These are phyloP conservation scores for Coemansia biformis DNA, from an alignment of 192 early-diverging fungal species.

Conservation along the genomic window DNA sequence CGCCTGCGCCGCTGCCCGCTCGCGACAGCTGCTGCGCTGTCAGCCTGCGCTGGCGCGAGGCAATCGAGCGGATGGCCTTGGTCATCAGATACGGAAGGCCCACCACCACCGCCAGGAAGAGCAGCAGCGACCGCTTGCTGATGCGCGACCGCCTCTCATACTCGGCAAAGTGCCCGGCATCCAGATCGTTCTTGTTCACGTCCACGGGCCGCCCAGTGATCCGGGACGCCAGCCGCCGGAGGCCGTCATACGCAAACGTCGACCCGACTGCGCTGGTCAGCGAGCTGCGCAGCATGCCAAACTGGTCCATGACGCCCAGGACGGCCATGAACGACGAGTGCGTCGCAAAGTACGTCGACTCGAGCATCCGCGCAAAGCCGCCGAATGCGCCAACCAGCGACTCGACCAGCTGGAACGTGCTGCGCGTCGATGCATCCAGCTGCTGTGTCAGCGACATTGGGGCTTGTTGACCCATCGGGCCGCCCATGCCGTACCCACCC, in stretches of 20 bases:
- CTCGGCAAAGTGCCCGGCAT: slow-evolving; percentile 65
- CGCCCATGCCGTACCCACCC: slow-evolving; percentile 56
- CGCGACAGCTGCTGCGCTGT: slow-evolving; percentile 31
- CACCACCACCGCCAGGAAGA: slow-evolving; percentile 82
- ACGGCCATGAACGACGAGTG: slow-evolving; percentile 91
- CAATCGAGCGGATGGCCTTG: slow-evolving; percentile 75
- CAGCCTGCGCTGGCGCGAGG: slow-evolving; percentile 43
- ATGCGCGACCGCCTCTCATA: slow-evolving; percentile 64
- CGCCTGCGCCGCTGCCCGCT: slow-evolving; percentile 1
- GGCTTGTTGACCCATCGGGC: slow-evolving; percentile 56
- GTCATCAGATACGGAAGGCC: slow-evolving; percentile 92
- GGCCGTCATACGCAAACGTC: slow-evolving; percentile 67
- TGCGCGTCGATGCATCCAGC: slow-evolving; percentile 84
- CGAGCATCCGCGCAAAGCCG: slow-evolving; percentile 96
- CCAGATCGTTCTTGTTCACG: slow-evolving; percentile 69
- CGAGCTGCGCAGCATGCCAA: slow-evolving; percentile 82
- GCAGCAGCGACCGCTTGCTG: slow-evolving; percentile 65
- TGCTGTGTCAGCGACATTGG: slow-evolving; percentile 64
- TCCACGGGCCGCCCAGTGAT: slow-evolving; percentile 61
- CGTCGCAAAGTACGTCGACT: slow-evolving; percentile 95
- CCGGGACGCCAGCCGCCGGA: slow-evolving; percentile 61
- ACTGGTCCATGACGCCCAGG: slow-evolving; percentile 97
- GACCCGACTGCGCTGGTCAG: slow-evolving; percentile 79
- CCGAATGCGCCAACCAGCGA: slow-evolving; percentile 93
- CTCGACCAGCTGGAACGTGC: slow-evolving; percentile 90